Evolutionary conservation across 2,329 filamentous ascomycete genomes (phyloP), one percentile per base, ranked within the genome.

Genomic region (Akanthomyces muscarius): DNA sequence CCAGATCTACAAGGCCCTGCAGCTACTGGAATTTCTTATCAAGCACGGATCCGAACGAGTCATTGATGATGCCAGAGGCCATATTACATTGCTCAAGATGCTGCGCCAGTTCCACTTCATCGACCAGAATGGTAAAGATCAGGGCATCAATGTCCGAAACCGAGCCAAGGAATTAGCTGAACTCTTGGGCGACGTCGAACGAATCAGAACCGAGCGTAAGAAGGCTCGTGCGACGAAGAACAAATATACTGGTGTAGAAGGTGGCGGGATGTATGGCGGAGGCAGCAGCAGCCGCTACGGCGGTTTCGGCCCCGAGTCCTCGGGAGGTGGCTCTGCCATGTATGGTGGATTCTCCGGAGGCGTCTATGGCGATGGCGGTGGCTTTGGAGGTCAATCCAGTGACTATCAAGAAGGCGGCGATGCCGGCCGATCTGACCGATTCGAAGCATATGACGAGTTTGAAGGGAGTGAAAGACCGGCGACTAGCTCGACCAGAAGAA

Each of bases 31-130:
- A 76, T 96, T 97, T 73, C 85, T 99, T 38, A 89, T 99, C 78
- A 99, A 99, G 82, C 95, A 99, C 76, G 95, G 95, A 66, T 98
- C 95, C 14, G 95, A 99, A 77, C 86, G 95, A 61, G 95, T 99
- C 44, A 94, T 99, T 68, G 95, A 99, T 77, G 95, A 99, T 77
- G 95, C 95, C 63, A 88, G 95, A 70, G 93, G 93, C 63, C 95
- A 99, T 75, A 86, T 99, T 65, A 96, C 94, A 18, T 87, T 98
- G 11, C 85, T 99, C 65, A 97, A 97, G 78, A 99, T 99, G 95
- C 86, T 99, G 62, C 91, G 93, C 63, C 95, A 99, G 75, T 99
- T 99, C 77, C 95, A 99, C 78, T 99, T 83, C 78, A 98, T 99
- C 76, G 87, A 99, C 73, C 83, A 86, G 74, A 98, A 98, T 76